Evolutionary conservation across 495 filamentous ascomycete species (phyloP).

Genomic region (Tuber umbilicatum): DNA sequence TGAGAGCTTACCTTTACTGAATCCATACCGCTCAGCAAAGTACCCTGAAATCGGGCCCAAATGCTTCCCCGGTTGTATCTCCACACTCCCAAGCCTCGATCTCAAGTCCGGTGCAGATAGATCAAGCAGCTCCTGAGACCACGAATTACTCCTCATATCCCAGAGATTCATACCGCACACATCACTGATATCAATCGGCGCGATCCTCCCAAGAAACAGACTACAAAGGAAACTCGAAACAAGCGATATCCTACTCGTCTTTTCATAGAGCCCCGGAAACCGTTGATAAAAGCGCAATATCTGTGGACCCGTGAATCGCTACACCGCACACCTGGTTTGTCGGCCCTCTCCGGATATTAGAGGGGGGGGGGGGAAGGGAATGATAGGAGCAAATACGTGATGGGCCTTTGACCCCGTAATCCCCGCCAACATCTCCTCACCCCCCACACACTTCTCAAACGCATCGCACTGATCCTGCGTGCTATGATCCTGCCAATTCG

Average conservation of each 20-base stretch:
- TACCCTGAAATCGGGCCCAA: conserved; percentile 68
- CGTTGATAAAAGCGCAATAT: conserved; percentile 79
- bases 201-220: conserved; percentile 75
- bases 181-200: conserved; percentile 88
- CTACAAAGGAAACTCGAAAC: conserved; percentile 94
- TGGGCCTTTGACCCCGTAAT: conserved; percentile 88
- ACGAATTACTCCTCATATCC: conserved; percentile 70
- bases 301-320: conserved; percentile 98
- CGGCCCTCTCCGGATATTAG: not conserved
- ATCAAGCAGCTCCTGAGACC: conserved; percentile 65
- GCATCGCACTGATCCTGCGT: conserved; percentile 84
- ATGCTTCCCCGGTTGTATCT: conserved; percentile 68
- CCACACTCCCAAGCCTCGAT: conserved; percentile 71
- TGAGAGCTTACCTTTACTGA: conserved; percentile 47
- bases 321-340: conserved; percentile 34
- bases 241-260: conserved; percentile 78
- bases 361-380: conserved; percentile 8
- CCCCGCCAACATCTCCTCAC: conserved; percentile 59
- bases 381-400: conserved; percentile 67
- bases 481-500: conserved; percentile 96
- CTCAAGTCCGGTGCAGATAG: conserved; percentile 73
- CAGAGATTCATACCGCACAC: conserved; percentile 96
- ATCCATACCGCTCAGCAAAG: conserved; percentile 70
- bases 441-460: conserved; percentile 68
- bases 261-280: conserved; percentile 70